Conservation (phyloP, 177 flowering plant species). For the Vitis hybrid region DNA sequence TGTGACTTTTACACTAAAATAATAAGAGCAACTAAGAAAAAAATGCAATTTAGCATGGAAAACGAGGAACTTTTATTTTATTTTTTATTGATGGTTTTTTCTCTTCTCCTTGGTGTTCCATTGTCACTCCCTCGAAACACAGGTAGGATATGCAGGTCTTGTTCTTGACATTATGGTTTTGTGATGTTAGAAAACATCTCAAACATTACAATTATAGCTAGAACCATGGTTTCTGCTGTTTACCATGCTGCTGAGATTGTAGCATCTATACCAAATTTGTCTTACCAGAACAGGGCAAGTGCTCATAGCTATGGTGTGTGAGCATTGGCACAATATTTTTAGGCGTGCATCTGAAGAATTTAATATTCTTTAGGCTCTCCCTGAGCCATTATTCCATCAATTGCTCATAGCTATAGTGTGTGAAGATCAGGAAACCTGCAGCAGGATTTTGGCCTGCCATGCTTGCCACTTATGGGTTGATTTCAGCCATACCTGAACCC, state of each 20-base stretch:
- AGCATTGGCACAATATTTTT: too few relatives aligned
- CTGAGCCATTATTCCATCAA: conserved; percentile 26
- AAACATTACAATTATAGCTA: conserved; percentile 20
- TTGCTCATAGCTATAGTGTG: conserved; percentile 20
- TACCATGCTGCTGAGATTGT: conserved; percentile 25
- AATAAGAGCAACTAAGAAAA: too few relatives aligned
- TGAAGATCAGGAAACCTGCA: conserved; percentile 19
- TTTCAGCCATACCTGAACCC: too few relatives aligned
- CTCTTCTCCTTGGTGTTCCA: too few relatives aligned
- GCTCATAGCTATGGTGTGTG: background rate
- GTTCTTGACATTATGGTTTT: conserved; percentile 23
- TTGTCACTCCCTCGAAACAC: background rate
- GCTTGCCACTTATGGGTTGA: too few relatives aligned
- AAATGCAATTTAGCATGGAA: too few relatives aligned
- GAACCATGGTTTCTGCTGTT: conserved; percentile 12
- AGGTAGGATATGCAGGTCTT: conserved; percentile 28
- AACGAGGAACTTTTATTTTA: too few relatives aligned
- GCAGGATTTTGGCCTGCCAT: too few relatives aligned
- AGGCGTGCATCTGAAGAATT: background rate
- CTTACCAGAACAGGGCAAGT: conserved; percentile 25
- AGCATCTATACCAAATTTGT: conserved; percentile 22
- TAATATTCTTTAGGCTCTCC: conserved; percentile 12
- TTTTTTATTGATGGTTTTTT: too few relatives aligned
- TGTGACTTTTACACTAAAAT: too few relatives aligned
- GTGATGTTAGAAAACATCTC: conserved; percentile 26